Evolutionary conservation across 2,329 filamentous ascomycete genomes (phyloP).

Genomic region (Aspergillus tubingensis): DNA sequence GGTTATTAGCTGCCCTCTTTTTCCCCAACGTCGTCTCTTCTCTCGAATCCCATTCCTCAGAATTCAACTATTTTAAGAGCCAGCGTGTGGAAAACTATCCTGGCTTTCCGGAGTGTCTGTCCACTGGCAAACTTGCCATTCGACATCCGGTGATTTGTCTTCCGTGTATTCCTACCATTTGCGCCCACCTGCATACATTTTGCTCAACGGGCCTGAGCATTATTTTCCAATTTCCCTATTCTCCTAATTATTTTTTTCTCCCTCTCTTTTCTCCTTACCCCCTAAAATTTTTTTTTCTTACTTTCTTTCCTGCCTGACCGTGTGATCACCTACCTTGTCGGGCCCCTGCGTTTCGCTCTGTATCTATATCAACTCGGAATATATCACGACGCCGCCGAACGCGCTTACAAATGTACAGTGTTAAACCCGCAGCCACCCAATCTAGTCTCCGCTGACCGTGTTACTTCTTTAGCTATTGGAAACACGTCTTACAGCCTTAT

Average conservation of each 20-base stretch:
- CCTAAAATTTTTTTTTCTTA: no score
- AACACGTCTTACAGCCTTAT: constrained; percentile 32
- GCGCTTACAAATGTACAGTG: constrained; percentile 35
- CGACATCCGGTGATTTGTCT: constrained; percentile 27
- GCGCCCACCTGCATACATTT: constrained; percentile 26
- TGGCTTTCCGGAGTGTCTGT: constrained; percentile 32
- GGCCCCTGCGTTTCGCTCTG: constrained; percentile 17
- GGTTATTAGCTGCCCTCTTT: constrained; percentile 24
- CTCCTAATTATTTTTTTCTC: constrained; percentile 18
- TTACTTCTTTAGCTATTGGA: constrained; percentile 31
- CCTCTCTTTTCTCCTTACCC: constrained; percentile 23
- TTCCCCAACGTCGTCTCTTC: constrained; percentile 13
- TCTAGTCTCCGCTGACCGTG: constrained; percentile 29
- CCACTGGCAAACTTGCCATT: constrained; percentile 25
- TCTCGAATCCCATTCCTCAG: constrained; percentile 19
- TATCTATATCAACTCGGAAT: constrained; percentile 30
- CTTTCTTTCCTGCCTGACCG: constrained; percentile 14
- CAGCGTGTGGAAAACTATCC: constrained; percentile 25
- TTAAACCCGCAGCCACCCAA: constrained; percentile 31
- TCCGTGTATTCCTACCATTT: constrained; percentile 38
- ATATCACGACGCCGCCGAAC: constrained; percentile 35
- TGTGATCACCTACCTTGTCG: constrained; percentile 21
- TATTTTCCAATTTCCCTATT: constrained; percentile 13
- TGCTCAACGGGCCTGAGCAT: constrained; percentile 13
- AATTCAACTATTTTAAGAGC: constrained; percentile 20